phyloP scores from a whole-genome alignment of 2,329 filamentous ascomycete genomes.

The Fusarium incarnatum region DNA sequence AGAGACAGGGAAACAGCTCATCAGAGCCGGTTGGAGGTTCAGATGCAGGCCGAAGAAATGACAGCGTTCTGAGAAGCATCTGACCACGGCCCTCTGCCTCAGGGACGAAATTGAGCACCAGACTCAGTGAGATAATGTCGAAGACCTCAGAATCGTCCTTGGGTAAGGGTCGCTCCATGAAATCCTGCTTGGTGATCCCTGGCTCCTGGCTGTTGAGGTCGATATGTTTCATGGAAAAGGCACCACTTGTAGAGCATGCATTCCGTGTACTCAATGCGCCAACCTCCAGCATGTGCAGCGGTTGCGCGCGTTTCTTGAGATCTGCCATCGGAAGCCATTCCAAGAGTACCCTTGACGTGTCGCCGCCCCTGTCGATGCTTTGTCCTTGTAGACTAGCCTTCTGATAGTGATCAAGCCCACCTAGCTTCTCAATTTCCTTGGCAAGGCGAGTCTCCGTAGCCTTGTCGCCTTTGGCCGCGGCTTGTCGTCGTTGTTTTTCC shows the following conservation, averaged over 20 bases:
- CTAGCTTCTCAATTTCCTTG: slow-evolving; percentile 66
- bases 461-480: slow-evolving; percentile 63
- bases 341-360: slow-evolving; percentile 73
- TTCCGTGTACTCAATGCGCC: slow-evolving; percentile 88
- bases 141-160: slow-evolving; percentile 72
- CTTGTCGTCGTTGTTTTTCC: slow-evolving; percentile 71
- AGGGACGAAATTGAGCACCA: slow-evolving; percentile 95
- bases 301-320: slow-evolving; percentile 42
- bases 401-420: slow-evolving; percentile 73
- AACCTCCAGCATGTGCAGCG: slow-evolving; percentile 82
- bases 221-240: slow-evolving; percentile 83
- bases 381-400: slow-evolving; percentile 77
- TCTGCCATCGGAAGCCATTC: slow-evolving; percentile 65
- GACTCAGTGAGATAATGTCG: slow-evolving; percentile 89
- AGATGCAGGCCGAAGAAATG: slow-evolving; percentile 68
- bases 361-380: slow-evolving; percentile 72
- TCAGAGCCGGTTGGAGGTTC: slow-evolving; percentile 35
- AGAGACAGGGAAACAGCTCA: slow-evolving; percentile 74
- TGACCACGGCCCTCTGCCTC: slow-evolving; percentile 78
- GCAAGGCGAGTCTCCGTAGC: slow-evolving; percentile 59
- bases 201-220: slow-evolving; percentile 89
- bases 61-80: slow-evolving; percentile 82
- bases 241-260: slow-evolving; percentile 78
- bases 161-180: slow-evolving; percentile 88
- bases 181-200: slow-evolving; percentile 88